phyloP scores from a whole-genome alignment of 352 stramenopile species.

The Globisporangium polare region DNA sequence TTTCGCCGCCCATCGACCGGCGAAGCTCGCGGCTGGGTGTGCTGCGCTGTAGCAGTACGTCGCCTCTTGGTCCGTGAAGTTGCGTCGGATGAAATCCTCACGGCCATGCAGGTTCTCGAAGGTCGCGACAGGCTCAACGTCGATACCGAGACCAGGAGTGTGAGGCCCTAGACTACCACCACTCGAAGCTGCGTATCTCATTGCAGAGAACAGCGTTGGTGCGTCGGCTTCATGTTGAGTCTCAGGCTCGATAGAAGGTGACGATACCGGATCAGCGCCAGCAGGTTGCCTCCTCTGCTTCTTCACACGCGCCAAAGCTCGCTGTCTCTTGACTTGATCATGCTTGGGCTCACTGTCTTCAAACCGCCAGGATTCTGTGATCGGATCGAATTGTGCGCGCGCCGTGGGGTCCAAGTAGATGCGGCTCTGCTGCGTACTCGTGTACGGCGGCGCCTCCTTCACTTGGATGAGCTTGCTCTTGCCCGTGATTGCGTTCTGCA shows the following conservation, averaged over 20 bases:
- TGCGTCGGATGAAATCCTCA: constrained; percentile 83
- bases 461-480: constrained; percentile 76
- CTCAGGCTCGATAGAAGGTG: neutral
- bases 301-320: constrained; percentile 30
- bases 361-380: constrained; percentile 73
- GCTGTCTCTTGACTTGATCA: constrained; percentile 43
- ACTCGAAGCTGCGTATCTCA: constrained; percentile 48
- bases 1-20: constrained; percentile 85
- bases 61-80: constrained; percentile 88
- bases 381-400: constrained; percentile 68
- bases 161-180: too few relatives aligned
- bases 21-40: constrained; percentile 84
- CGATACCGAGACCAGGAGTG: constrained; percentile 77
- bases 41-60: constrained; percentile 77
- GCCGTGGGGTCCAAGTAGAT: constrained; percentile 84
- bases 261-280: too few relatives aligned
- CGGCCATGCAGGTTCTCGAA: constrained; percentile 76
- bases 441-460: constrained; percentile 83
- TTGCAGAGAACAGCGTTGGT: constrained; percentile 46
- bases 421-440: constrained; percentile 68
- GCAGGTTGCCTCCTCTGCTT: neutral
- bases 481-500: constrained; percentile 69
- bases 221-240: constrained; percentile 23
- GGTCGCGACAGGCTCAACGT: constrained; percentile 81
- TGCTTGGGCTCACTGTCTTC: constrained; percentile 22